A percentile compares a stretch with the other conserved stretches of the same genome.
Conservation (phyloP, 805 yeast genomes). For the Yamadazyma nakazawae region DNA sequence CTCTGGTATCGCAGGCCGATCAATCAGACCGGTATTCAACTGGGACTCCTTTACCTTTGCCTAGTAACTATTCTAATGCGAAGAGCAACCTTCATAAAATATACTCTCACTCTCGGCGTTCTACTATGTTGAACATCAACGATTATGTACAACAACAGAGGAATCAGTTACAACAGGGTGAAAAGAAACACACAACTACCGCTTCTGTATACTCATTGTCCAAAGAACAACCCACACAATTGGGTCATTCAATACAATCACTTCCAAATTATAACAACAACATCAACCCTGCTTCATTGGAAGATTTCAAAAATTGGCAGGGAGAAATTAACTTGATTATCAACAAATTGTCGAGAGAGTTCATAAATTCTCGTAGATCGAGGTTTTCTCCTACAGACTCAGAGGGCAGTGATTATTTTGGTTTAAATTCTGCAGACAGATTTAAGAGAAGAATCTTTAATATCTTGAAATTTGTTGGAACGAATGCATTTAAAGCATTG, state of each 20-base stretch:
- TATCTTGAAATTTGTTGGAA: constrained; percentile 27
- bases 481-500: constrained; percentile 23
- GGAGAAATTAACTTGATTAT: constrained; percentile 48
- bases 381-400: constrained; percentile 11
- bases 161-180: constrained; percentile 15
- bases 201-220: constrained; percentile 21
- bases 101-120: constrained; percentile 42
- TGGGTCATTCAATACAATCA: constrained; percentile 11
- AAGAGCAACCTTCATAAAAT: constrained; percentile 35
- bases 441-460: constrained; percentile 22
- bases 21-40: constrained; percentile 36
- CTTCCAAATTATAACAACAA: constrained; percentile 12
- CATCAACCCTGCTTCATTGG: constrained; percentile 15
- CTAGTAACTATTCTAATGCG: constrained; percentile 24
- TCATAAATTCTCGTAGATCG: constrained; percentile 14
- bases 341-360: constrained; percentile 43
- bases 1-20: constrained; percentile 25
- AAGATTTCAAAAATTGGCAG: constrained; percentile 53
- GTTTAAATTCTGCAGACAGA: constrained; percentile 17
- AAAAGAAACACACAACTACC: constrained; percentile 7
- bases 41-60: constrained; percentile 33
- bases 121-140: constrained; percentile 31
- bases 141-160: constrained; percentile 36
- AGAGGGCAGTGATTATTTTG: constrained; percentile 15
- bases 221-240: not conserved